Evolutionary conservation across 208 protist genomes (phyloP), one percentile per base, ranked within the genome.

Genomic region (Leishmania tropica): DNA sequence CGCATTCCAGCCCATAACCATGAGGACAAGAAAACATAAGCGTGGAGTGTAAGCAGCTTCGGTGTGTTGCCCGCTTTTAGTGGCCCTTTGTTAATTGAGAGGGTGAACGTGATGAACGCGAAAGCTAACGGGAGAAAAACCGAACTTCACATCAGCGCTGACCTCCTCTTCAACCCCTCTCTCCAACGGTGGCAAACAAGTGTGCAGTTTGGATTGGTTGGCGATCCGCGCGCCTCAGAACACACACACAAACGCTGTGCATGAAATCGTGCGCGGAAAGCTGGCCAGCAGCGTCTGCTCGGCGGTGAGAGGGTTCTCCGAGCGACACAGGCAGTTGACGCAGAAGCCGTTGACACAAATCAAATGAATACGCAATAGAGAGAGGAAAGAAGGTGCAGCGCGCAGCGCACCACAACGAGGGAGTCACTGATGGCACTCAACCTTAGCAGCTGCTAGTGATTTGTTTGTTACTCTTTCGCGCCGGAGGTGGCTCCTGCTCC

Each of bases 401-500:
- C 13, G 58, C 28, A 5, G 58, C 13, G n/a, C 58, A 28, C 35
- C 65, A 45, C 35, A 71, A 47, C 19, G 0, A 28, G 4, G 31
- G 35, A 71, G 15, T 21, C 58, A 10, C 10, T 3, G 28, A 31
- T 11, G 8, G 11, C 21, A 28, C 28, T 2, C 24, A 6, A 31
- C n/a, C 13, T 47, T n/a, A 75, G 54, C 45, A 24, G 7, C 58
- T 64, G 2, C 28, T 31, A 64, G 0, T 4, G 10, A 35, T 28
- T 35, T 31, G 28, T 17, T 31, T 35, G 58, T 5, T 31, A 15
- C 28, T 35, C 28, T 17, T 64, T 28, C 7, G 19, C 11, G 17
- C 15, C 48, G 84, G 81, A 2, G 75, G 77, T 11, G 68, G 84
- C 24, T 86, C 85, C 73, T 94, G 92, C 68, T 93, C 87, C 76